Conservation (phyloP, 2,329 filamentous ascomycete genomes). For the Myotisia sp. region DNA sequence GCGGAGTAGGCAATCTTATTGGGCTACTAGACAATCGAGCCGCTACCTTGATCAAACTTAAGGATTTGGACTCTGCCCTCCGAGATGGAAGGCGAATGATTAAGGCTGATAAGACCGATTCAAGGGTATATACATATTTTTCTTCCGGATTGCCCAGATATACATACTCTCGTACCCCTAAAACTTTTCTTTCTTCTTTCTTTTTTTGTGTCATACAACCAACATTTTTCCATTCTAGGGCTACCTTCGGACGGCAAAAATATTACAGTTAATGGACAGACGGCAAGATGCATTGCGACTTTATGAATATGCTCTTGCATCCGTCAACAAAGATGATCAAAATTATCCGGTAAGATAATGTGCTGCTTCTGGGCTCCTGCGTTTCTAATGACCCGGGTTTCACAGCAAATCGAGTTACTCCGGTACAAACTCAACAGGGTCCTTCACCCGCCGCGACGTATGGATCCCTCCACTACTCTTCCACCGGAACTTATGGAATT, state of each 20-base stretch:
- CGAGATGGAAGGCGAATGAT: slow-evolving; percentile 46
- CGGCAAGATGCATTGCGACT: slow-evolving; percentile 40
- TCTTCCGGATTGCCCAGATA: too few relatives aligned
- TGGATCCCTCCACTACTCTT: slow-evolving; percentile 39
- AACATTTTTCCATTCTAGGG: slow-evolving; percentile 22
- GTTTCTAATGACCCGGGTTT: slow-evolving; percentile 1
- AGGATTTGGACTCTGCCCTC: slow-evolving; percentile 37
- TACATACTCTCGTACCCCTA: too few relatives aligned
- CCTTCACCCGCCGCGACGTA: slow-evolving; percentile 11
- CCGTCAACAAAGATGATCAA: slow-evolving; percentile 30
- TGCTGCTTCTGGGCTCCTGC: slow-evolving; percentile 5
- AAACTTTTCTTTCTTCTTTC: too few relatives aligned
- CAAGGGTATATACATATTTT: too few relatives aligned
- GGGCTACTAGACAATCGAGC: slow-evolving; percentile 41
- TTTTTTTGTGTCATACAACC: too few relatives aligned
- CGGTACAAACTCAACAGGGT: slow-evolving; percentile 31
- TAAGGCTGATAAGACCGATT: slow-evolving; percentile 34
- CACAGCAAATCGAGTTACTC: slow-evolving; percentile 31
- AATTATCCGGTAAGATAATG: slow-evolving; percentile 17
- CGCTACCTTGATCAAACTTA: slow-evolving; percentile 41
- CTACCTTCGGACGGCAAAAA: slow-evolving; percentile 42
- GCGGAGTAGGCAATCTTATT: slow-evolving; percentile 21
- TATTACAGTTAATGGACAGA: slow-evolving; percentile 35
- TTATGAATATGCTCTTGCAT: slow-evolving; percentile 45
- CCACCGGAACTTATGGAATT: slow-evolving; percentile 41